A percentile compares a stretch with the other conserved stretches of the same genome.
These are phyloP conservation scores for Pezicula rhizophila DNA, from an alignment of 2,329 filamentous ascomycete species.

Conservation along the genomic window DNA sequence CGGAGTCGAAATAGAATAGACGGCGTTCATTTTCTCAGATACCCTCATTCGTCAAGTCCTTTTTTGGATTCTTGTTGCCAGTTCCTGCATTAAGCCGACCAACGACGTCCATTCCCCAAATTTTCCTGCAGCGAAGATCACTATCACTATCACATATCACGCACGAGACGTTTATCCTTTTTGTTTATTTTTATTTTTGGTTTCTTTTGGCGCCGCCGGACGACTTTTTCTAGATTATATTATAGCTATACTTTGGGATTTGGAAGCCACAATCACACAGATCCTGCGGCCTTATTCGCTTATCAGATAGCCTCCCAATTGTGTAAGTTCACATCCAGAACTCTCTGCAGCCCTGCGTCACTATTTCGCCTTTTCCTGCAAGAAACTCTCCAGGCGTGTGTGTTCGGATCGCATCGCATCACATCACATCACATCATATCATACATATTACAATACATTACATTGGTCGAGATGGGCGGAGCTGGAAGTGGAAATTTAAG, in stretches of 20 bases:
- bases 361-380: too few relatives aligned
- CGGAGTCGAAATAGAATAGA: slow-evolving; percentile 19
- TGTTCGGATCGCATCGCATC: too few relatives aligned
- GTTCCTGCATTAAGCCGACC: neutral
- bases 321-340: neutral
- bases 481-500: too few relatives aligned
- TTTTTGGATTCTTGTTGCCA: slow-evolving; percentile 1
- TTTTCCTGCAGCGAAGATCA: slow-evolving; percentile 7
- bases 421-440: too few relatives aligned
- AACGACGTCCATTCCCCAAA: neutral
- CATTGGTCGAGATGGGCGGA: too few relatives aligned
- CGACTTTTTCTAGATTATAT: too few relatives aligned
- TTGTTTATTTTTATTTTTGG: neutral
- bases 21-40: slow-evolving; percentile 16
- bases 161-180: too few relatives aligned
- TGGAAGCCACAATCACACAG: neutral
- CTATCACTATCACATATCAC: neutral
- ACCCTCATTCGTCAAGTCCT: slow-evolving; percentile 13
- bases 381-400: too few relatives aligned
- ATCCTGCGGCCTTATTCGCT: neutral
- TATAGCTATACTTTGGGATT: too few relatives aligned
- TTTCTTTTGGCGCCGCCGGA: neutral
- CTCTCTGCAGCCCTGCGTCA: neutral
- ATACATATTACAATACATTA: too few relatives aligned
- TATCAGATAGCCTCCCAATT: neutral